These are phyloP conservation scores for Acanthamoeba polyphaga DNA, from an alignment of 208 protist species.

Conservation along the genomic window DNA sequence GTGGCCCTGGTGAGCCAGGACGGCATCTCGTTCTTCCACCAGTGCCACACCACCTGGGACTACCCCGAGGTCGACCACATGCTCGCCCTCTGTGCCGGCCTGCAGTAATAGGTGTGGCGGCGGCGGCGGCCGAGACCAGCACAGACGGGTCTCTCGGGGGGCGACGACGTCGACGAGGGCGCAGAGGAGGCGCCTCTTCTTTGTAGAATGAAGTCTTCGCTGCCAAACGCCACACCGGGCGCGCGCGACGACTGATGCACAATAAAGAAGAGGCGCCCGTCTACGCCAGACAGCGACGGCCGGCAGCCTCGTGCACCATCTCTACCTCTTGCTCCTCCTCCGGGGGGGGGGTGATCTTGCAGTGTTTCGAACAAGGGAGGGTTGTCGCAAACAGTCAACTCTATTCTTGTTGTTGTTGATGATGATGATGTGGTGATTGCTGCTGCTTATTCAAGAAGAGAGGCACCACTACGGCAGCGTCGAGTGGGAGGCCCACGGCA, in stretches of 20 bases:
- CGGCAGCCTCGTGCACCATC: too few relatives aligned
- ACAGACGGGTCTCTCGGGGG: too few relatives aligned
- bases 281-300: background rate
- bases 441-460: background rate
- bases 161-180: too few relatives aligned
- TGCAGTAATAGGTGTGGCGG: background rate
- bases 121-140: background rate
- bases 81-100: background rate
- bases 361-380: too few relatives aligned
- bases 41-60: slow-evolving; percentile 4
- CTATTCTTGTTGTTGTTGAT: too few relatives aligned
- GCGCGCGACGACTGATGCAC: background rate
- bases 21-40: slow-evolving; percentile 21
- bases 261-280: background rate
- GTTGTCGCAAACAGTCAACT: too few relatives aligned
- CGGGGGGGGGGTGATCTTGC: too few relatives aligned
- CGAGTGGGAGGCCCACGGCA: background rate
- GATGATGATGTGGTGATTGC: too few relatives aligned
- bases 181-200: background rate
- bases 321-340: too few relatives aligned
- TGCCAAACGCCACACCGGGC: background rate
- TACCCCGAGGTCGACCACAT: slow-evolving; percentile 14
- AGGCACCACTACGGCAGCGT: background rate
- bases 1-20: slow-evolving; percentile 6
- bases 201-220: background rate